Evolutionary conservation across 208 protist species (phyloP).

Genomic region (Trypanosoma brucei): DNA sequence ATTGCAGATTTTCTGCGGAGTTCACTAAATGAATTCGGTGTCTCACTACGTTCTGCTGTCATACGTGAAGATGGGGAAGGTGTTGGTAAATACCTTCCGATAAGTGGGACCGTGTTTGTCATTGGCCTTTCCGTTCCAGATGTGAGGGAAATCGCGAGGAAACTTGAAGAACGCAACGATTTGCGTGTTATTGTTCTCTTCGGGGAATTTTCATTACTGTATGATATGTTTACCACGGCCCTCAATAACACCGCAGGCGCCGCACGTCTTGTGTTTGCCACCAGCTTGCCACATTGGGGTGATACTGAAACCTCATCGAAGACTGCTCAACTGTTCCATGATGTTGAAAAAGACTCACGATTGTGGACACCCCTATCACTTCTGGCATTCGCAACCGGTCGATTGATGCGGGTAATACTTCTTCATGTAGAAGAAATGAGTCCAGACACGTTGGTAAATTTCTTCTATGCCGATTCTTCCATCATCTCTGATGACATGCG

Average conservation of each 20-base stretch:
- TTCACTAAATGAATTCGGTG: neutral
- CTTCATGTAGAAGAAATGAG: neutral
- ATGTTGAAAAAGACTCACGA: neutral
- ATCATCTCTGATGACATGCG: conserved; percentile 15
- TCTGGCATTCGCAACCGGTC: neutral
- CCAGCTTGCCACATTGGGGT: conserved; percentile 7
- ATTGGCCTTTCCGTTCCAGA: neutral
- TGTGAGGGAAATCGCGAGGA: neutral
- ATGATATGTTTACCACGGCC: neutral
- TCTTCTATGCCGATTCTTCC: conserved; percentile 17
- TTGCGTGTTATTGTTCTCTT: conserved; percentile 1
- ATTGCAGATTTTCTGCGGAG: conserved; percentile 1
- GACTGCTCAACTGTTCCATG: neutral
- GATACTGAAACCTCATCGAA: neutral
- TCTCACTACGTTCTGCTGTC: neutral
- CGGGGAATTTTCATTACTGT: neutral
- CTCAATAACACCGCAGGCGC: neutral
- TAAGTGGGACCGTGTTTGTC: conserved; percentile 4
- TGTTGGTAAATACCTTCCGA: neutral
- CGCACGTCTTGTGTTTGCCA: conserved; percentile 5
- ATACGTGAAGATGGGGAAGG: neutral
- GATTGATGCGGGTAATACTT: neutral
- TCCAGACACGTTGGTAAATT: neutral
- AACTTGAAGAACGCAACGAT: neutral
- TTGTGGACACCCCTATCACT: neutral